Evolutionary conservation across 495 filamentous ascomycete genomes (phyloP).

Genomic region (Penicillium egyptiacum): DNA sequence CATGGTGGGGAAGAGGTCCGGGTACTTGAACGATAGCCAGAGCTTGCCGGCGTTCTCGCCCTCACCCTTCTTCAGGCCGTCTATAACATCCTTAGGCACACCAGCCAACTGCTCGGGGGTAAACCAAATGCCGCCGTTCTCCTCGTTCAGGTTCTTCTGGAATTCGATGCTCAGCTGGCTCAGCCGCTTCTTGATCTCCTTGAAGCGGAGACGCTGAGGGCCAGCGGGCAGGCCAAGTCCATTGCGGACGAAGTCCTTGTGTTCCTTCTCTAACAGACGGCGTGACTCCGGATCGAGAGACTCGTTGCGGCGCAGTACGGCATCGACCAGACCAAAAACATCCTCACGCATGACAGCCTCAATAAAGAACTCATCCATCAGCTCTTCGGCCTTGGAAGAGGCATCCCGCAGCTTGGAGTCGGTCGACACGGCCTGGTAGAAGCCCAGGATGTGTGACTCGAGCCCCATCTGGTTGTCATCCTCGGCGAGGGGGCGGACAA

Average conservation of each 20-base stretch:
- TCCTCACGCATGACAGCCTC: conserved; percentile 69
- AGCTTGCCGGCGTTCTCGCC: conserved; percentile 67
- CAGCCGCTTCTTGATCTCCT: conserved; percentile 70
- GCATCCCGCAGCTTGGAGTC: conserved; percentile 69
- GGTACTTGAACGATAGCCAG: conserved; percentile 68
- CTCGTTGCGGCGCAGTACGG: conserved; percentile 58
- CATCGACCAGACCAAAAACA: conserved; percentile 62
- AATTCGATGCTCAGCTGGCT: conserved; percentile 65
- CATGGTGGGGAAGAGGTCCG: conserved; percentile 64
- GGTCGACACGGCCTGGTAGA: conserved; percentile 78
- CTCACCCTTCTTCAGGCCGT: conserved; percentile 68
- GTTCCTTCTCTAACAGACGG: conserved; percentile 65
- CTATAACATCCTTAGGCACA: conserved; percentile 61
- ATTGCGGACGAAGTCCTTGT: conserved; percentile 64
- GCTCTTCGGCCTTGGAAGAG: conserved; percentile 65
- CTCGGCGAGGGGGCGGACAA: conserved; percentile 61
- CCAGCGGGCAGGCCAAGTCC: conserved; percentile 63
- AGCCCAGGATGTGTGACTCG: conserved; percentile 61
- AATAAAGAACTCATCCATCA: conserved; percentile 66
- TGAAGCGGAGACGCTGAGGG: conserved; percentile 62
- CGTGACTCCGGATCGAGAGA: conserved; percentile 63
- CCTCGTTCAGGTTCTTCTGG: conserved; percentile 69
- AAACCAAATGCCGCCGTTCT: conserved; percentile 67
- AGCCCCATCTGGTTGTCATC: conserved; percentile 66
- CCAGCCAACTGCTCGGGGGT: conserved; percentile 60